These are phyloP conservation scores for Astrothelium macrocarpum DNA, from an alignment of 495 filamentous ascomycete genomes.

Conservation along the genomic window DNA sequence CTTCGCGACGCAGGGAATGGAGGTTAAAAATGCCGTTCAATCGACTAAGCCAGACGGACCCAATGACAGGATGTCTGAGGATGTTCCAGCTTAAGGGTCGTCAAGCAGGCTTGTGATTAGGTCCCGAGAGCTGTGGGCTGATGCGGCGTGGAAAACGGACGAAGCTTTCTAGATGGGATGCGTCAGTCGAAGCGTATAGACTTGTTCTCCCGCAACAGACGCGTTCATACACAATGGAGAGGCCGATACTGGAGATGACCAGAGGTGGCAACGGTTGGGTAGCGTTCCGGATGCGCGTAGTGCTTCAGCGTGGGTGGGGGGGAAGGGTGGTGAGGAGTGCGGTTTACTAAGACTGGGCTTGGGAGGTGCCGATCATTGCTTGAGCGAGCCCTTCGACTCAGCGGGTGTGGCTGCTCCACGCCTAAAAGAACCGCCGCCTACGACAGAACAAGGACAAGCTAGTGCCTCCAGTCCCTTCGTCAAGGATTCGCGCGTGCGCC, in stretches of 20 bases:
- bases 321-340: background rate
- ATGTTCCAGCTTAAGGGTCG: slow-evolving; percentile 21
- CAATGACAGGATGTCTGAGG: slow-evolving; percentile 45
- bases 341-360: background rate
- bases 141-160: background rate
- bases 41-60: slow-evolving; percentile 43
- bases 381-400: background rate
- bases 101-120: slow-evolving; percentile 28
- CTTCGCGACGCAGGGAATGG: slow-evolving; percentile 32
- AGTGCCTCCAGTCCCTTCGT: background rate
- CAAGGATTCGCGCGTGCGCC: background rate
- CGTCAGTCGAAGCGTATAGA: background rate
- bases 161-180: too few species aligned
- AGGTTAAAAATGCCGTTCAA: slow-evolving; percentile 24
- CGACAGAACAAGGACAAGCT: slow-evolving; percentile 1
- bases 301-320: background rate
- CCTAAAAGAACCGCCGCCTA: slow-evolving; percentile 2
- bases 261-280: background rate
- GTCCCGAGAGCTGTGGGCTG: background rate
- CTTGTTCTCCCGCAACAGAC: background rate
- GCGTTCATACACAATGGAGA: background rate
- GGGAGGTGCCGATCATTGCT: slow-evolving; percentile 2
- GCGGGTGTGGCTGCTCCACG: slow-evolving; percentile 2
- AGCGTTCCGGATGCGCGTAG: background rate
- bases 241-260: background rate